Evolutionary conservation across 345 rosid species (phyloP), one percentile per base, ranked within the genome.

Genomic region (Eucalyptus cladocalyx): DNA sequence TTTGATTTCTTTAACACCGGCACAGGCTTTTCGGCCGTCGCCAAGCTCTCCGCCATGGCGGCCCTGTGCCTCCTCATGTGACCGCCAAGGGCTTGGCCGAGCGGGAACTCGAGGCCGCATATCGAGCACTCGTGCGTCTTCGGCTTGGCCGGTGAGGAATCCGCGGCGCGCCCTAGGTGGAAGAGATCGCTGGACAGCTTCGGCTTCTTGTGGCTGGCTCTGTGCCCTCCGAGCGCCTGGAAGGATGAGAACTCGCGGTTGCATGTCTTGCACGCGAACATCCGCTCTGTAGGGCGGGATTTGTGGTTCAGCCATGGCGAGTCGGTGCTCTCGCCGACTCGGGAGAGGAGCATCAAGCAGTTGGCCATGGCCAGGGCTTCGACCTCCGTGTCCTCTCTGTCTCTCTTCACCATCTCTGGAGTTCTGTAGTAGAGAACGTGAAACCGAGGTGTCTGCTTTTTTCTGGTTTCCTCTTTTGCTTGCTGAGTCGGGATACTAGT

Each of bases 1-100:
- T 88, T 94, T 48, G 94, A 93, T 91, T 93, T 96, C 90, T 94
- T 96, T 97, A 97, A 67, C 83, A 95, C 95, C 24, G 95, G 92
- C 49, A 91, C 67, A 65, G 23, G 49, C 94, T 24, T 51, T n/a
- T 21, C 30, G 8, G 56, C 80, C 1, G 58, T 30, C 11, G 47
- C 17, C 80, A 54, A 54, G 23, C 37, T 54, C 37, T 49, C 87
- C 40, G 23, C 60, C 58, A 81, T 42, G 49, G 81, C 86, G 23
- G 91, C 89, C 87, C 96, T 92, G 62, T 97, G 99, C 89, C 97
- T 93, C 93, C 99, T 94, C 99, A 97, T 97, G 89, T 97, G 99
- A 43, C 99, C 99, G 1, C 99, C 99, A 2, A 97, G 93, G 4
- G 99, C 99, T 92, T 97, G 99, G 28, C 99, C 99, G 11, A 97